Conservation (phyloP, 148 eudicot species). For the Camellia sinensis region DNA sequence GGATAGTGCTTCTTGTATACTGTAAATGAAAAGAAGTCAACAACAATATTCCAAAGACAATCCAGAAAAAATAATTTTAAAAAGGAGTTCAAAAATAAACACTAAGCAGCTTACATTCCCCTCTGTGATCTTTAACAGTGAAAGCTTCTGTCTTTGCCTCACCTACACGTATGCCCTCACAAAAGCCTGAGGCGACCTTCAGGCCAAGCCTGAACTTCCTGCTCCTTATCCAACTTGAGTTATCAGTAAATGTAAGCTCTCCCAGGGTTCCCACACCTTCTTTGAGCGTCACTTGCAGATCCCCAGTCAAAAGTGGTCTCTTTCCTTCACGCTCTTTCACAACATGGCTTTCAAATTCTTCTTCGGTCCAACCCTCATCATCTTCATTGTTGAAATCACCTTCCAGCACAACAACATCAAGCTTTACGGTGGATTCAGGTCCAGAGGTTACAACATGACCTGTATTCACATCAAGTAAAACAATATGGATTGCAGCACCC, state of each 20-base stretch:
- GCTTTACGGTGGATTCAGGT: conserved; percentile 70
- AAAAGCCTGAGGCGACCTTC: conserved; percentile 68
- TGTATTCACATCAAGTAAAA: conserved; percentile 62
- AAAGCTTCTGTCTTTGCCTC: conserved; percentile 98
- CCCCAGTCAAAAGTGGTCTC: conserved; percentile 84
- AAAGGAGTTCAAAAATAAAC: neutral
- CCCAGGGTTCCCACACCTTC: conserved; percentile 97
- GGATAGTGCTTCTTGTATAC: conserved; percentile 99
- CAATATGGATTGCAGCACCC: conserved; percentile 89
- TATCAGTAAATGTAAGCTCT: conserved; percentile 89
- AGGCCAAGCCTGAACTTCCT: conserved; percentile 88
- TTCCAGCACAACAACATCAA: conserved; percentile 85
- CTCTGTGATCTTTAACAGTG: conserved; percentile 93
- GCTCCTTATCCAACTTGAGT: conserved; percentile 97
- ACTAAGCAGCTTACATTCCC: conserved; percentile 64
- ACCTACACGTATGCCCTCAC: conserved; percentile 71
- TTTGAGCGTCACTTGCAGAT: conserved; percentile 76
- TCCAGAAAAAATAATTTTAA: neutral
- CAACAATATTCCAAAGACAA: neutral
- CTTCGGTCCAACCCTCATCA: conserved; percentile 84
- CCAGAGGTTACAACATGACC: conserved; percentile 78
- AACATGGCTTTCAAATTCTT: conserved; percentile 81
- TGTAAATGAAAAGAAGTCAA: conserved; percentile 23
- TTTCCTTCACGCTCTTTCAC: conserved; percentile 96
- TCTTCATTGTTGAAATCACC: conserved; percentile 95